phyloP scores from a whole-genome alignment of 305 asterid species.

The Fraxinus sp. region DNA sequence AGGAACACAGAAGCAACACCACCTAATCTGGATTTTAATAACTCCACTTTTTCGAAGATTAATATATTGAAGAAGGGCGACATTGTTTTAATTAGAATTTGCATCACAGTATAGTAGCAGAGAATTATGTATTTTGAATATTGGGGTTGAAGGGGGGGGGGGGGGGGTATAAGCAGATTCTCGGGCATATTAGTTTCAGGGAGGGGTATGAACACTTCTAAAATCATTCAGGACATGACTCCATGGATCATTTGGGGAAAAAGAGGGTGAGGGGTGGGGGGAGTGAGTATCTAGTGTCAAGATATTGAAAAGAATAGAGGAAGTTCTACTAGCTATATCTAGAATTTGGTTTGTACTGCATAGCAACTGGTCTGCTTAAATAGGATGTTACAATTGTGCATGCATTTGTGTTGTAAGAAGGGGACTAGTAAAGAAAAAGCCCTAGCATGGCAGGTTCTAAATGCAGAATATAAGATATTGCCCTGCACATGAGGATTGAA shows the following conservation, averaged over 20 bases:
- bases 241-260: no score
- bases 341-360: background rate
- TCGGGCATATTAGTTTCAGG: no score
- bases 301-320: background rate
- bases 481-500: background rate
- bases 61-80: background rate
- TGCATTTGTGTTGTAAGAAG: background rate
- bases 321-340: background rate
- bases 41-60: background rate
- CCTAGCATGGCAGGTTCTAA: background rate
- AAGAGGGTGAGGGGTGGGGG: no score
- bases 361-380: background rate
- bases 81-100: background rate
- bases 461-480: background rate
- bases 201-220: no score
- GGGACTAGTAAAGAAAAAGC: background rate
- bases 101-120: background rate
- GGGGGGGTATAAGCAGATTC: background rate
- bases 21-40: background rate
- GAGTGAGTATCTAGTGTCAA: background rate
- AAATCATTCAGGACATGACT: no score
- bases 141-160: background rate
- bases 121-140: background rate
- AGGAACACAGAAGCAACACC: background rate
- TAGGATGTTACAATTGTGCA: background rate